Percentiles rank a stretch among this genome's conserved stretches.
Evolutionary conservation across 805 yeast genomes (phyloP).

Genomic region (Phaffomyces opuntiae): DNA sequence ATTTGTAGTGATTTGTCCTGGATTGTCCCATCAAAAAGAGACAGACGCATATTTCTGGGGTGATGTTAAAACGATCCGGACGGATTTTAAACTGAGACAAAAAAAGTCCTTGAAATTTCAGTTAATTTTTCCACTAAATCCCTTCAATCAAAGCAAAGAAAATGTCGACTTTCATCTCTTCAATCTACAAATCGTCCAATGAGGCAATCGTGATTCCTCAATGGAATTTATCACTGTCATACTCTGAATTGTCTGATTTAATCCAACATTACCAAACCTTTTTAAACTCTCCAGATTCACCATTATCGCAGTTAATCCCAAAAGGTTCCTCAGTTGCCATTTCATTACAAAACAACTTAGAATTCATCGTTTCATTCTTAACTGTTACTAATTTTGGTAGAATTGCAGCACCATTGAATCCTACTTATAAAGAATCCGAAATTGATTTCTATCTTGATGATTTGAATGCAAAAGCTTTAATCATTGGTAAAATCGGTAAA

Average conservation of each 20-base stretch:
- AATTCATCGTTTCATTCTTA: conserved; percentile 48
- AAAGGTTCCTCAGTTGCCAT: conserved; percentile 48
- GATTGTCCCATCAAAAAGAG: background rate
- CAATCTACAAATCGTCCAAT: conserved; percentile 2
- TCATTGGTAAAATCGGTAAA: conserved; percentile 47
- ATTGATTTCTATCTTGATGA: conserved; percentile 61
- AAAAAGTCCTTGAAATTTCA: background rate
- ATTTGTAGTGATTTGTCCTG: background rate
- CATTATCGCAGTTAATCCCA: conserved; percentile 27
- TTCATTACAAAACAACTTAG: conserved; percentile 54
- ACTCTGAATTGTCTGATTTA: conserved; percentile 35
- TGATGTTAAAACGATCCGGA: background rate
- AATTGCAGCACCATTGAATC: conserved; percentile 65
- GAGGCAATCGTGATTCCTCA: conserved; percentile 7
- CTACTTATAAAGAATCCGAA: conserved; percentile 53
- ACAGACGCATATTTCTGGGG: background rate
- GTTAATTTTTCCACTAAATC: background rate
- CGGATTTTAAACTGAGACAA: background rate
- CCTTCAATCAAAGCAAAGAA: background rate
- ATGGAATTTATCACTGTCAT: conserved; percentile 27
- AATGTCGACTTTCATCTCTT: conserved; percentile 5
- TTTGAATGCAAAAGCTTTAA: conserved; percentile 46
- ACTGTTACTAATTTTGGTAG: conserved; percentile 49
- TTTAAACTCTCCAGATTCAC: conserved; percentile 34
- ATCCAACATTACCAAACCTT: conserved; percentile 45